These are phyloP conservation scores for Aeschynomene evenia DNA, from an alignment of 306 rosid species.

Conservation along the genomic window DNA sequence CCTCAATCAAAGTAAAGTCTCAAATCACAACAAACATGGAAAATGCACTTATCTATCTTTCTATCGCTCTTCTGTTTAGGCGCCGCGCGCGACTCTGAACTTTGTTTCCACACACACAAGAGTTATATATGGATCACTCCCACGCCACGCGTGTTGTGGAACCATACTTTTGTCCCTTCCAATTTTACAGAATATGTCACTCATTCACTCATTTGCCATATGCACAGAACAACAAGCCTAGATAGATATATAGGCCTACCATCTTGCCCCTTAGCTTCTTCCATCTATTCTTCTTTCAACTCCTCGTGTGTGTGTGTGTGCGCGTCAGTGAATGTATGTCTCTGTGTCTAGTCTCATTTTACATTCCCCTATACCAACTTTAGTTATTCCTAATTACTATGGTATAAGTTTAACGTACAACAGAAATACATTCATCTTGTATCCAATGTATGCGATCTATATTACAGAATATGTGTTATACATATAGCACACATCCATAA, in stretches of 20 bases:
- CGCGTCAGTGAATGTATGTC: neutral
- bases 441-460: no score
- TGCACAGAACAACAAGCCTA: neutral
- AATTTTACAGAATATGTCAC: conserved; percentile 11
- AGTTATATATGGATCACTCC: conserved; percentile 22
- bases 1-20: conserved; percentile 23
- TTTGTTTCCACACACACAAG: neutral
- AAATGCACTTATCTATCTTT: no score
- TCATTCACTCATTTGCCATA: neutral
- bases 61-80: neutral
- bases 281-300: neutral
- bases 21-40: neutral
- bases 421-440: no score
- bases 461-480: no score
- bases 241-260: neutral
- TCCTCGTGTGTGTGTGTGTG: neutral
- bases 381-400: no score
- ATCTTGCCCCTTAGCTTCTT: neutral
- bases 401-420: no score
- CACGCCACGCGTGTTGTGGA: conserved; percentile 24
- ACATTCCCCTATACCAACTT: neutral
- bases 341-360: neutral
- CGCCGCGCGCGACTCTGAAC: conserved; percentile 26
- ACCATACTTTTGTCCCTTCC: conserved; percentile 29
- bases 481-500: no score